Percentiles rank a stretch among this genome's conserved stretches.
These are phyloP conservation scores for Mycena sanguinolenta DNA, from an alignment of 768 basidiomycete species.

Conservation along the genomic window DNA sequence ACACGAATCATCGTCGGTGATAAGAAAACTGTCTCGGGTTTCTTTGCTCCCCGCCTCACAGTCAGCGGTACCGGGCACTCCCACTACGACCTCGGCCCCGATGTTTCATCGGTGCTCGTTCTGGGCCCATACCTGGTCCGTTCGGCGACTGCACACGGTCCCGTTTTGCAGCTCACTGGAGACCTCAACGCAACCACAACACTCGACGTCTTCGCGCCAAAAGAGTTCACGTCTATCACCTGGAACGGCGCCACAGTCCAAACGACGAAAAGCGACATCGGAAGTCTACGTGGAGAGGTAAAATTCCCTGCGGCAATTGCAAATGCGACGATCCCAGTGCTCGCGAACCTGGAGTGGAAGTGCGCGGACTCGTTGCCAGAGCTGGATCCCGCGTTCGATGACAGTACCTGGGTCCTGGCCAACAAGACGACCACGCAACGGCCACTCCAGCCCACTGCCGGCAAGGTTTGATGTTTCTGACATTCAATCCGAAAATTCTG, in stretches of 20 bases:
- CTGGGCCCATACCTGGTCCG: slow-evolving; percentile 53
- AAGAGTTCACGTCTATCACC: slow-evolving; percentile 55
- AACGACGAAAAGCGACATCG: slow-evolving; percentile 44
- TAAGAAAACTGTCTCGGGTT: slow-evolving; percentile 66
- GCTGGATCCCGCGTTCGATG: slow-evolving; percentile 63
- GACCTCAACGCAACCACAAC: slow-evolving; percentile 67
- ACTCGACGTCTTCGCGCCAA: slow-evolving; percentile 68
- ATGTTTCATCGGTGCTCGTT: slow-evolving; percentile 47
- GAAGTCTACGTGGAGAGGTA: slow-evolving; percentile 51
- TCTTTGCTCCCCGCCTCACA: slow-evolving; percentile 71
- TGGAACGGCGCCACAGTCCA: slow-evolving; percentile 70
- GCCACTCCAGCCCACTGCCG: slow-evolving; percentile 67
- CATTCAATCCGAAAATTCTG: background rate
- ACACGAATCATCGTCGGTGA: slow-evolving; percentile 69
- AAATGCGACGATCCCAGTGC: slow-evolving; percentile 50
- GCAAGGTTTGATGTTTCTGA: slow-evolving; percentile 55
- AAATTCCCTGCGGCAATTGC: slow-evolving; percentile 50
- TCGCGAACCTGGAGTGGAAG: slow-evolving; percentile 63
- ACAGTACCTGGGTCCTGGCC: slow-evolving; percentile 68
- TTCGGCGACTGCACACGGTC: slow-evolving; percentile 42
- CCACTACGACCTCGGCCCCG: slow-evolving; percentile 47
- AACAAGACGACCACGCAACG: slow-evolving; percentile 71
- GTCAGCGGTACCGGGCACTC: slow-evolving; percentile 35
- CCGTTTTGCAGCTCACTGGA: slow-evolving; percentile 54
- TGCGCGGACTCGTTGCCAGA: slow-evolving; percentile 76